Conservation (phyloP, 768 basidiomycete species). For the Pisolithus marmoratus region DNA sequence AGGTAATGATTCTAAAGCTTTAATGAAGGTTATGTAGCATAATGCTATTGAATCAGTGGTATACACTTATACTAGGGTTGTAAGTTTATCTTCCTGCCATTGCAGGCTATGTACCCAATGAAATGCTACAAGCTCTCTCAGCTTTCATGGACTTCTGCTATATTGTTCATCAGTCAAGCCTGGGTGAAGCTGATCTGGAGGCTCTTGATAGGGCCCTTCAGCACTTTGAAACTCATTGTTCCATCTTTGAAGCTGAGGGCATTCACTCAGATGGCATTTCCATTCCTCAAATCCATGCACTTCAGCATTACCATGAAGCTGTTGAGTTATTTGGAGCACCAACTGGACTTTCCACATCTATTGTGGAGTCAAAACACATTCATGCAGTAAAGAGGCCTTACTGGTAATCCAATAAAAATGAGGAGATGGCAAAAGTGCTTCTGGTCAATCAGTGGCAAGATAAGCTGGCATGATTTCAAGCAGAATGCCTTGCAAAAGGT, state of each 20-base stretch:
- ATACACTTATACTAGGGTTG: no score
- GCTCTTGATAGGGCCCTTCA: not conserved
- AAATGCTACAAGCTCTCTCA: conserved; percentile 20
- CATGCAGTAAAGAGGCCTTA: conserved; percentile 22
- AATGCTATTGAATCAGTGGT: not conserved
- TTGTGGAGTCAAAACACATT: conserved; percentile 21
- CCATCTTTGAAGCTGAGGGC: no score
- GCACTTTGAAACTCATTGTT: not conserved
- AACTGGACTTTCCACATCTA: conserved; percentile 19
- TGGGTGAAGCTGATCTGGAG: not conserved
- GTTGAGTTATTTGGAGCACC: conserved; percentile 16
- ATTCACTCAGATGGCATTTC: not conserved
- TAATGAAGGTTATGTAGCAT: conserved; percentile 15
- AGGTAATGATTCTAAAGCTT: no score
- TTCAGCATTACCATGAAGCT: conserved; percentile 9
- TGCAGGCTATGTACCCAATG: no score
- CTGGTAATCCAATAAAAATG: conserved; percentile 14
- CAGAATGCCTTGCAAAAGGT: not conserved
- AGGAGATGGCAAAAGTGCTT: conserved; percentile 11
- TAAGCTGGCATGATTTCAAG: conserved; percentile 1
- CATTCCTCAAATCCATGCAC: conserved; percentile 16
- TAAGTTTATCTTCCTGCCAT: conserved; percentile 29
- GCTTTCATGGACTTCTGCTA: conserved; percentile 29
- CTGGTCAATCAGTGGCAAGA: not conserved
- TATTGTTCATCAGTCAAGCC: conserved; percentile 5